Evolutionary conservation across 2,329 filamentous ascomycete genomes (phyloP), one percentile per base, ranked within the genome.

Genomic region (Metarhizium brunneum): DNA sequence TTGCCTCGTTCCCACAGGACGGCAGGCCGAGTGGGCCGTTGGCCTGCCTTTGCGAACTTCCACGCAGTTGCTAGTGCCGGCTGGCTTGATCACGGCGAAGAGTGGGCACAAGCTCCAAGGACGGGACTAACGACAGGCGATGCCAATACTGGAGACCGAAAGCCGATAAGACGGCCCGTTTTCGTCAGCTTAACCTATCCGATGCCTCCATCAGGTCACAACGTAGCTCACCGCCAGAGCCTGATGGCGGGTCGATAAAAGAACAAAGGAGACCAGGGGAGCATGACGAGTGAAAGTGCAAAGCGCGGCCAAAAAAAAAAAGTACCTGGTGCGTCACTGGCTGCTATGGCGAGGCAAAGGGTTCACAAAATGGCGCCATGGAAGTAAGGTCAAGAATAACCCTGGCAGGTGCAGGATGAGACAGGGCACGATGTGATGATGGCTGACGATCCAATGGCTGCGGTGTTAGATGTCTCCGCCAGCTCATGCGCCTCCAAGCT

Each of bases 1-100:
- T 25, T 25, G 25, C 13, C 14, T 20, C 25, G 42, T 20, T 16
- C 42, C 42, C 11, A 20, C 40, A 43, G 16, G 14, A 43, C 40
- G 40, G 40, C 40, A 18, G 40, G 40, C n/a, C 16, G 14, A 25
- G 25, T 36, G 35, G 35, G 35, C 35, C 35, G 7, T 36, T 36
- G 35, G 35, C 35, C 38, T 50, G 6, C 30, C 45, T 47, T 54
- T 13, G 47, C 45, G 52, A 53, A 30, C 52, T 40, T 54, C 52
- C 43, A 42, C 45, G 55, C 51, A 53, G 29, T 47, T 40, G 38
- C 32, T 57, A 55, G 56, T 43, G 50, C 36, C 50, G n/a, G 36
- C 20, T 47, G 48, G 52, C 32, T 47, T 47, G 47, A 36, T 55
- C 38, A 51, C 47, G 47, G 18, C 20, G 40, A 35, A 30, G 36